Base-by-base conservation (phyloP, 768 basidiomycete genomes). In the Amyloporia xantha region DNA sequence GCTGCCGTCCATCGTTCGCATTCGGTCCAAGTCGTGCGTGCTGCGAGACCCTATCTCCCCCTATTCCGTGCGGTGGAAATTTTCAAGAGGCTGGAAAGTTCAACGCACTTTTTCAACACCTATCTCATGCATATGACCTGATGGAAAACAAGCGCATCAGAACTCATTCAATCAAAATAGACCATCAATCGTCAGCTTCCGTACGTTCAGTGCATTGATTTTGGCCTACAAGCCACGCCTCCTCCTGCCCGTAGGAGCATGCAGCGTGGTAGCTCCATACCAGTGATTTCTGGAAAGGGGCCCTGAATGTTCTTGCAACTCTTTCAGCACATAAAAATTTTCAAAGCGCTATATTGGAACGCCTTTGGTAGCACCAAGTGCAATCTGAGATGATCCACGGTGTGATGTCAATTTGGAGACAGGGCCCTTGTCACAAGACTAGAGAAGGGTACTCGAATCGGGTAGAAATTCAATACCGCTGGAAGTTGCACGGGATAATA, bases 231-330 rank as follows among this genome's bases (percentile, higher is more conserved):
- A 66, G 11, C 80, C 23, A 86, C 76, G 13, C 82, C 78, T 35
- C 76, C 72, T 37, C 86, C 86, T 12, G 83, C 77, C 86, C 86
- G 89, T 27, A 44, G n/a, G 20, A 44, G 64, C 50, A 79, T 71
- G 37, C 79, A 33, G 15, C 30, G 30, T 69, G 26, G 46, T 50
- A 47, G 25, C 30, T 20, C 48, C 30, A 33, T 15, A 7, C 30
- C 7, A 7, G 7, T 33, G 30, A 15, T 33, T 33, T 33, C 30
- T 33, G 30, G 30, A 33, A 33, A 7, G 30, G n/a, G n/a, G n/a
- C n/a, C n/a, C n/a, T n/a, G n/a, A n/a, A n/a, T n/a, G n/a, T n/a
- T n/a, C n/a, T n/a, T n/a, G n/a, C n/a, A n/a, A n/a, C n/a, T n/a
- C n/a, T n/a, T n/a, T n/a, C n/a, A n/a, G n/a, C n/a, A n/a, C n/a